Base-by-base conservation (phyloP, 2,329 filamentous ascomycete species). In the Sporothrix sp. region DNA sequence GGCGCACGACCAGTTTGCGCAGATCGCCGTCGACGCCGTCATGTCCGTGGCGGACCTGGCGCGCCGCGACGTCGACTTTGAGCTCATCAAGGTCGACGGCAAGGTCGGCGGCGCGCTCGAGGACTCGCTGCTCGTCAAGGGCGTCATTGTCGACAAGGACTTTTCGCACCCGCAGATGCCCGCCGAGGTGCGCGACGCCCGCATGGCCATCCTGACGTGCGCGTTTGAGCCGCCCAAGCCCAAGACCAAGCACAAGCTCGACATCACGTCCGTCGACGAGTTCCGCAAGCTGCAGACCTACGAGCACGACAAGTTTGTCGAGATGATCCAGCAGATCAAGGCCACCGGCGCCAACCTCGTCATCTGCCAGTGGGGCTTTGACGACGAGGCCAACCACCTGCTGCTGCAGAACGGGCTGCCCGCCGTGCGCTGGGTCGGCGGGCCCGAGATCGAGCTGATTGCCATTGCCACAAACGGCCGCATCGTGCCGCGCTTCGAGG, bases 161-260 rank as follows among this genome's bases (percentile, higher is more conserved):
- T 98, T 98, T 69, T 97, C 93, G 32, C 93, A 98, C 68, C 93
- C 93, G 11, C 93, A 98, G 72, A 98, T 98, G 93, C 93, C 93
- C 10, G 87, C 85, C 46, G 89, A 96, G 70, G 91, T 98, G 57
- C 79, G 76, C 61, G 89, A 98, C 69, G 94, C 93, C 64, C 97
- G 96, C 75, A 82, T 98, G 63, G 93, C 93, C 60, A 98, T 98
- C 62, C 74, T 98, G 54, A 98, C 93, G 47, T 98, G 93, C 68
- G 89, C 93, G 4, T 98, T 98, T 65, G 93, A 98, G 73, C 93
- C 93, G 28, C 93, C 93, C 46, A 98, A 98, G 78, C 93, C 93
- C 59, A 98, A 98, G 81, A 98, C 93, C 43, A 98, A 98, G 80
- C 93, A 98, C 72, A 95, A 96, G 76, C 80, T 98, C 55, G 93